Base-by-base conservation (phyloP, 495 filamentous ascomycete genomes). In the Daldinia decipiens region DNA sequence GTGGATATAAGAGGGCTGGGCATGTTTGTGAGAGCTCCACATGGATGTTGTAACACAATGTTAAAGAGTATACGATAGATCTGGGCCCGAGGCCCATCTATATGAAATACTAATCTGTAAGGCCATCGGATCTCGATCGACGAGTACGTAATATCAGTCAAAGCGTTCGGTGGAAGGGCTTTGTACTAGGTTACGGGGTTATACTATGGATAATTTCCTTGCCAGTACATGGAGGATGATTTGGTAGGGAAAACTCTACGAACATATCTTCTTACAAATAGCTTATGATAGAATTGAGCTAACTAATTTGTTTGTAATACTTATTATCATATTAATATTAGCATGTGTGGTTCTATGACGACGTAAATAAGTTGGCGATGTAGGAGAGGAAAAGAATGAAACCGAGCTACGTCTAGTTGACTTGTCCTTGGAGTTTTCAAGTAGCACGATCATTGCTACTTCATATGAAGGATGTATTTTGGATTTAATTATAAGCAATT, bases 1-100 rank as follows among this genome's bases (percentile, higher is more conserved):
- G 58, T 43, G 40, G 43, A 61, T 36, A 61, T 29, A 7, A 36
- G 26, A 61, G 27, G 57, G 40, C 26, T 1, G 5, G 15, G 9
- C 0, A 6, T 50, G 39, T 47, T 50, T 61, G 40, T 26, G 31
- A 43, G 58, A 26, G 17, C 7, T 61, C 58, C 40, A 9, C 27
- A 43, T 1, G 24, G 29, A n/a, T 32, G 39, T 40, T 47, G 58
- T 50, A 26, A n/a, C 26, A 45, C 57, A 5, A 47, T 24, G 39
- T 9, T 36, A 29, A n/a, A 31, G 27, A 47, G 50, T 53, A 31
- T 24, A 53, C 15, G 2, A 31, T n/a, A n/a, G 9, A 24, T 6
- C 26, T 31, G n/a, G 27, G 50, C 7, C 26, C 7, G 50, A 53
- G 50, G 0, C 24, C 1, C 12, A 8, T 26, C 26, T 52, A 26